phyloP scores from a whole-genome alignment of 2,329 filamentous ascomycete genomes.

The Nemania diffusa region DNA sequence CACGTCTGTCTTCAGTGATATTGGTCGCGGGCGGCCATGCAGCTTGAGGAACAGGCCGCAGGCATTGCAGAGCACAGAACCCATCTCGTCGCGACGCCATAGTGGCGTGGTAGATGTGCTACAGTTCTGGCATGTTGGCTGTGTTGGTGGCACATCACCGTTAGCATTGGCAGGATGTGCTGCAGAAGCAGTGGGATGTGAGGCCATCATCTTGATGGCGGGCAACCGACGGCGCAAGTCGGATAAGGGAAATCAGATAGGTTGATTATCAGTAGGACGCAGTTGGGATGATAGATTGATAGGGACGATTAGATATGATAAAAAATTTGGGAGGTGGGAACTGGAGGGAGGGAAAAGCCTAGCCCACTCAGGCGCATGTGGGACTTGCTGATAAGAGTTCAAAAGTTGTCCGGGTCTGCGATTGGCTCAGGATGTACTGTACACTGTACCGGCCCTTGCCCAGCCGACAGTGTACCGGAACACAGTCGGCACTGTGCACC shows the following conservation, averaged over 20 bases:
- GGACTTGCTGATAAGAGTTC: constrained; percentile 35
- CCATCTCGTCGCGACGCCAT: constrained; percentile 96
- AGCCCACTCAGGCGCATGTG: constrained; percentile 25
- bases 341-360: constrained; percentile 17
- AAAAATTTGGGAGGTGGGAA: constrained; percentile 40
- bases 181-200: constrained; percentile 49
- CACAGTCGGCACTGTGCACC: constrained; percentile 5
- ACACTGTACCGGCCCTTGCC: not conserved
- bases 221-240: constrained; percentile 35
- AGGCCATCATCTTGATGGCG: constrained; percentile 49
- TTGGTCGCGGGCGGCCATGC: constrained; percentile 90
- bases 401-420: constrained; percentile 1
- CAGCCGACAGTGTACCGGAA: not conserved
- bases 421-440: constrained; percentile 31
- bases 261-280: constrained; percentile 28
- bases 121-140: constrained; percentile 98
- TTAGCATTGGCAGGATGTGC: constrained; percentile 57
- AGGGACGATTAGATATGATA: constrained; percentile 45
- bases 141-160: constrained; percentile 69
- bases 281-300: constrained; percentile 37
- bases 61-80: constrained; percentile 96
- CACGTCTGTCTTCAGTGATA: constrained; percentile 97
- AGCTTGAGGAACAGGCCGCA: constrained; percentile 98
- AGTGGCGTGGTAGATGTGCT: constrained; percentile 93
- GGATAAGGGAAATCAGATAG: constrained; percentile 36